Conservation (phyloP, 192 early-diverging fungal genomes). For the Coemansia sp. region DNA sequence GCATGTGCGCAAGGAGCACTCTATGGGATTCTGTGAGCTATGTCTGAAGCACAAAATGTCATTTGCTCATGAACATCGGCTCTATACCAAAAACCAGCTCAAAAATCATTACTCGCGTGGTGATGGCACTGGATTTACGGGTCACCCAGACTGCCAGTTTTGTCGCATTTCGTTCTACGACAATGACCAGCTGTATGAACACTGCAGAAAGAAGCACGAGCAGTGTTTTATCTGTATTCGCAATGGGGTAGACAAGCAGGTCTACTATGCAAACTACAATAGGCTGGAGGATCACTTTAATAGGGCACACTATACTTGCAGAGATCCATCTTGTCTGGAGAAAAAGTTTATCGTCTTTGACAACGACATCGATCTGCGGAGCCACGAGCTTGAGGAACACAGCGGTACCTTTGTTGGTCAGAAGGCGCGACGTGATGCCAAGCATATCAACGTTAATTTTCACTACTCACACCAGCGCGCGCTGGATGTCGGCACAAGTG, state of each 20-base stretch:
- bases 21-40: constrained; percentile 77
- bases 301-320: constrained; percentile 78
- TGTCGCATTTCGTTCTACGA: constrained; percentile 82
- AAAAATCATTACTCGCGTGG: constrained; percentile 74
- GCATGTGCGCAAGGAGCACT: constrained; percentile 77
- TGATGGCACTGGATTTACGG: constrained; percentile 69
- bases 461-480: constrained; percentile 16
- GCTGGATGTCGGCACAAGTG: background rate
- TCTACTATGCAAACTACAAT: constrained; percentile 84
- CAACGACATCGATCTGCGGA: constrained; percentile 85
- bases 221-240: constrained; percentile 87
- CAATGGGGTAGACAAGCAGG: constrained; percentile 67
- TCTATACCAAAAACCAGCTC: constrained; percentile 76
- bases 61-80: constrained; percentile 88
- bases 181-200: constrained; percentile 91
- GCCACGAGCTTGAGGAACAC: constrained; percentile 70
- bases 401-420: constrained; percentile 29
- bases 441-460: constrained; percentile 37
- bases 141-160: constrained; percentile 91
- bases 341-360: constrained; percentile 97
- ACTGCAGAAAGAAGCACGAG: constrained; percentile 91
- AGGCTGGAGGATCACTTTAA: constrained; percentile 82
- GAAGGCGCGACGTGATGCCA: constrained; percentile 35
- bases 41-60: constrained; percentile 88
- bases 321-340: constrained; percentile 77